Percentiles rank a stretch among this genome's conserved stretches.
Conservation (phyloP, 148 eudicot species). For the Persicaria tinctoria region DNA sequence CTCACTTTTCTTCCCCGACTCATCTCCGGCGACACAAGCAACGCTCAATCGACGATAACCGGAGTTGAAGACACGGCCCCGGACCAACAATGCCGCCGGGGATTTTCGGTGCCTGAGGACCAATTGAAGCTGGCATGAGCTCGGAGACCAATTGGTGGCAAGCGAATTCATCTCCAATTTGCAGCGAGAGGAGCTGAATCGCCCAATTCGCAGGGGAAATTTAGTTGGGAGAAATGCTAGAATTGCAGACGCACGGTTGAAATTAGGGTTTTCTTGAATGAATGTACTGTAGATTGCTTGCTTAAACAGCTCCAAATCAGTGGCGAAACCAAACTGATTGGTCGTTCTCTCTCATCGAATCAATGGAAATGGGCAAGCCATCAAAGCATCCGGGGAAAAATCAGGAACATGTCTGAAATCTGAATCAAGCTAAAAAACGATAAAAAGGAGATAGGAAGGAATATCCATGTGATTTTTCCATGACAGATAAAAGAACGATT, state of each 20-base stretch:
- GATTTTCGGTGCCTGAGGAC: slow-evolving; percentile 30
- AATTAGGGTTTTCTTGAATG: slow-evolving; percentile 4
- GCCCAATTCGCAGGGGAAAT: background rate
- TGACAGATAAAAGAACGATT: background rate
- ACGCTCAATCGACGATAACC: slow-evolving; percentile 20
- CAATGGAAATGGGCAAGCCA: background rate
- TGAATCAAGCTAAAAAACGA: background rate
- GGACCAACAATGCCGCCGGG: slow-evolving; percentile 14
- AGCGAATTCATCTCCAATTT: slow-evolving; percentile 16
- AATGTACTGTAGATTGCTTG: background rate
- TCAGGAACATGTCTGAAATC: background rate
- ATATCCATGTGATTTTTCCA: background rate
- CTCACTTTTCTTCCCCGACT: slow-evolving; percentile 23
- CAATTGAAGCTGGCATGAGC: slow-evolving; percentile 50
- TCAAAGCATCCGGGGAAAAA: background rate
- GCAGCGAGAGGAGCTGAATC: background rate
- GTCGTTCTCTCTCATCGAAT: background rate
- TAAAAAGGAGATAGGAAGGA: background rate
- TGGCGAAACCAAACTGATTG: background rate
- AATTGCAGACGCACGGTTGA: background rate
- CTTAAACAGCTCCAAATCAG: background rate
- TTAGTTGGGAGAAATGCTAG: background rate
- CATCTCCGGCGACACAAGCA: slow-evolving; percentile 24
- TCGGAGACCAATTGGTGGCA: slow-evolving; percentile 39
- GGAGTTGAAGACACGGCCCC: slow-evolving; percentile 21